Evolutionary conservation across 2,329 filamentous ascomycete genomes (phyloP).

Genomic region (Ceratocystis alfenasii): DNA sequence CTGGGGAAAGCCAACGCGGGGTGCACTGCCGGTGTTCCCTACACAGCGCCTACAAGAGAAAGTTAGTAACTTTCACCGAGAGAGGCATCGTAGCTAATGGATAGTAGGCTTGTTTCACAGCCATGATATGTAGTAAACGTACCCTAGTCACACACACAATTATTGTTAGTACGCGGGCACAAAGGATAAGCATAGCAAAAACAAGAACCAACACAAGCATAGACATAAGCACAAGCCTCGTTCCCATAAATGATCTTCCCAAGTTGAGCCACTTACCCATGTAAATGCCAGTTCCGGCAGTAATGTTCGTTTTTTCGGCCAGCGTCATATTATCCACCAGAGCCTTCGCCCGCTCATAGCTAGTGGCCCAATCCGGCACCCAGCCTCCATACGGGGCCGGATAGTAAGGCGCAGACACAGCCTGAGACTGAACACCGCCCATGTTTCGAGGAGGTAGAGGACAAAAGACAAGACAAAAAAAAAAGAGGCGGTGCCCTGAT

Average conservation of each 20-base stretch:
- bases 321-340: conserved; percentile 66
- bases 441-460: background rate
- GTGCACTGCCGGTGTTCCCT: conserved; percentile 62
- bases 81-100: background rate
- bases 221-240: too few relatives aligned
- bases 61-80: background rate
- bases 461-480: background rate
- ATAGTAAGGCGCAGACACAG: conserved; percentile 51
- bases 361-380: conserved; percentile 53
- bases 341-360: conserved; percentile 56
- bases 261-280: conserved; percentile 42
- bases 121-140: background rate
- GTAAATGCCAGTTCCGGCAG: conserved; percentile 55
- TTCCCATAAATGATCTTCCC: too few relatives aligned
- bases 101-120: background rate
- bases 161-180: background rate
- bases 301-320: conserved; percentile 70
- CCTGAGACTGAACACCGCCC: conserved; percentile 20
- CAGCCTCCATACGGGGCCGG: conserved; percentile 63
- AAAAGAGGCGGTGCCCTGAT: background rate
- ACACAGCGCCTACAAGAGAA: conserved; percentile 45
- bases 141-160: conserved; percentile 1
- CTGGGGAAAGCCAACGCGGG: conserved; percentile 58
- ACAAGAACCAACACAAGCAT: background rate
- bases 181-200: conserved; percentile 14